Evolutionary conservation across 352 stramenopile species (phyloP), one percentile per base, ranked within the genome.

Genomic region (Halophytophthora polymorphica): DNA sequence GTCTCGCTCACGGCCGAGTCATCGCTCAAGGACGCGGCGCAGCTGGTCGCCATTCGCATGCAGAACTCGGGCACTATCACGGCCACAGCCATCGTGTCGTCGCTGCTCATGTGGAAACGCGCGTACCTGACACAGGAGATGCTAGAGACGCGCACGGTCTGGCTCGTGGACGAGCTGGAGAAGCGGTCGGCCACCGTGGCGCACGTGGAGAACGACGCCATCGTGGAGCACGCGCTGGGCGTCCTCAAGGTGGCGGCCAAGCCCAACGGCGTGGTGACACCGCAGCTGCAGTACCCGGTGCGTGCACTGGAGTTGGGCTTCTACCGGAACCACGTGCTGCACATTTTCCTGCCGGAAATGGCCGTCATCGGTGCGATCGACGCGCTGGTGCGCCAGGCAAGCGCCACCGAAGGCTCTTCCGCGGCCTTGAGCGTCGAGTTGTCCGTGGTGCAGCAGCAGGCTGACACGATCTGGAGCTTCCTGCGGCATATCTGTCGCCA

Each of bases 291-390:
- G 42, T 86, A 78, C 39, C 72, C 82, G 28, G 80, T 74, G 41
- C 71, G 76, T 28, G 75, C 84, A 29, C 60, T 96, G 2, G 76
- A 88, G 45, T 49, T 96, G 4, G 77, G 69, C 5, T 96, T 92
- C 51, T 94, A 94, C 57, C 81, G 86, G 4, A 96, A 96, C 50
- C 82, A 94, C 34, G 51, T 95, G 46, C 58, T 94, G 0, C 79
- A 94, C 50, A 58, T 88, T 39, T 93, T 96, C 29, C 37, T 93
- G 6, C 74, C 68, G 1, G 82, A 95, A 25, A 87, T 90, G 64
- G 77, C 83, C 4, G 57, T 91, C 17, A 52, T 81, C 31, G 74
- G 77, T 18, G 78, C 80, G 8, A 56, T 91, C 21, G 65, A 88
- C 46, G 53, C 70, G 38, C 38, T 80, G 36, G 34, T 77, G 14